Evolutionary conservation across 1,139 yeast genomes (phyloP).

Genomic region (Protomyces macrosporus): DNA sequence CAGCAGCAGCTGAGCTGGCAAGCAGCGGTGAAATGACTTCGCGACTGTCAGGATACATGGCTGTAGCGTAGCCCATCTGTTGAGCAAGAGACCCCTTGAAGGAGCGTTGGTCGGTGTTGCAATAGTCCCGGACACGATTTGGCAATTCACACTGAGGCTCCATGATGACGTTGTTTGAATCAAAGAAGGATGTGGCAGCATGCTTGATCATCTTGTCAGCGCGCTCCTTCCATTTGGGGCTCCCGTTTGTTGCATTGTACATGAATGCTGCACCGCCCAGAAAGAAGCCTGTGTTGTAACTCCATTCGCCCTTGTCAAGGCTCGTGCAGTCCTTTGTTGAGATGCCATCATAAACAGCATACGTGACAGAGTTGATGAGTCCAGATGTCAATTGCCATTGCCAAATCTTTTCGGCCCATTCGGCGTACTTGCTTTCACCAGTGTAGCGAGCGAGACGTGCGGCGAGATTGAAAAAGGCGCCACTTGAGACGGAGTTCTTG

Average conservation of each 20-base stretch:
- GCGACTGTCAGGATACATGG: too few relatives aligned
- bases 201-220: too few relatives aligned
- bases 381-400: slow-evolving; percentile 59
- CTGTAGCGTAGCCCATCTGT: too few relatives aligned
- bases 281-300: slow-evolving; percentile 69
- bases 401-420: slow-evolving; percentile 62
- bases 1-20: too few relatives aligned
- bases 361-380: slow-evolving; percentile 40
- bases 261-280: slow-evolving; percentile 67
- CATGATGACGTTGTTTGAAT: too few relatives aligned
- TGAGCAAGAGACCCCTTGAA: too few relatives aligned
- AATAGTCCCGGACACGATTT: too few relatives aligned
- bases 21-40: too few relatives aligned
- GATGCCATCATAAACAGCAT: slow-evolving; percentile 65
- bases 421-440: slow-evolving; percentile 54
- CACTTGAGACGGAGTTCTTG: slow-evolving; percentile 73
- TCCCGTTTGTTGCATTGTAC: slow-evolving; percentile 53
- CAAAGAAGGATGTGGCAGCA: too few relatives aligned
- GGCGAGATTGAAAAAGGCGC: slow-evolving; percentile 37
- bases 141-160: too few relatives aligned
- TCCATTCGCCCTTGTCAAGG: slow-evolving; percentile 56
- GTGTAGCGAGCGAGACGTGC: slow-evolving; percentile 73
- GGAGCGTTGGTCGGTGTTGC: too few relatives aligned
- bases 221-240: not conserved
- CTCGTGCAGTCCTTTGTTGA: slow-evolving; percentile 53